Percentiles rank a stretch among this genome's conserved stretches.
Evolutionary conservation across 2,329 filamentous ascomycete species (phyloP).

Genomic region (Lasiodiplodia sp.): DNA sequence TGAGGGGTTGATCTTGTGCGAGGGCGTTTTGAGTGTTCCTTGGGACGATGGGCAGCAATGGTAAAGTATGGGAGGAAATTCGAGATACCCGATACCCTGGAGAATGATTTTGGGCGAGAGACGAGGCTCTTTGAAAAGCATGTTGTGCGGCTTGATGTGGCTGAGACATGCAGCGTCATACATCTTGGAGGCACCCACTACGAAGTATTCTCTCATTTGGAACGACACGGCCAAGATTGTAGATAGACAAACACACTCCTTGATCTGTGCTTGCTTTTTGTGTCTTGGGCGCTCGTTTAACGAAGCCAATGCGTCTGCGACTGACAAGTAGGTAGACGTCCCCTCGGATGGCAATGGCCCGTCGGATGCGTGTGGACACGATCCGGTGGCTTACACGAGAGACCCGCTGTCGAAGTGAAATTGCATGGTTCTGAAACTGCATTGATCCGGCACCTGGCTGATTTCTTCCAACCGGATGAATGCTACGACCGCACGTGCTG

Average conservation of each 20-base stretch:
- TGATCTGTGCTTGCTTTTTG: not conserved
- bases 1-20: not conserved
- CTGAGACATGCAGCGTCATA: slow-evolving; percentile 19
- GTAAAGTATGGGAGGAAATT: slow-evolving; percentile 21
- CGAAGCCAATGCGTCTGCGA: not conserved
- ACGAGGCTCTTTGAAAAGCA: not conserved
- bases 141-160: slow-evolving; percentile 14
- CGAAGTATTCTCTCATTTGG: not conserved
- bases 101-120: slow-evolving; percentile 8
- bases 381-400: not conserved
- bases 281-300: not conserved
- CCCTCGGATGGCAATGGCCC: not conserved
- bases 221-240: not conserved
- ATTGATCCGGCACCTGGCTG: slow-evolving; percentile 1
- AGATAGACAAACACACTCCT: not conserved
- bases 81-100: slow-evolving; percentile 30
- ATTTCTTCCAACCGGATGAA: not conserved
- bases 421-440: not conserved
- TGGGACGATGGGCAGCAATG: not conserved
- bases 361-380: not conserved
- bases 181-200: not conserved
- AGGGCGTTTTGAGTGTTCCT: slow-evolving; percentile 15
- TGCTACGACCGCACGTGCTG: not conserved
- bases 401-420: not conserved
- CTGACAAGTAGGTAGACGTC: not conserved